These are phyloP conservation scores for Vitellaria paradoxa DNA, from an alignment of 179 eudicot genomes.

Conservation along the genomic window DNA sequence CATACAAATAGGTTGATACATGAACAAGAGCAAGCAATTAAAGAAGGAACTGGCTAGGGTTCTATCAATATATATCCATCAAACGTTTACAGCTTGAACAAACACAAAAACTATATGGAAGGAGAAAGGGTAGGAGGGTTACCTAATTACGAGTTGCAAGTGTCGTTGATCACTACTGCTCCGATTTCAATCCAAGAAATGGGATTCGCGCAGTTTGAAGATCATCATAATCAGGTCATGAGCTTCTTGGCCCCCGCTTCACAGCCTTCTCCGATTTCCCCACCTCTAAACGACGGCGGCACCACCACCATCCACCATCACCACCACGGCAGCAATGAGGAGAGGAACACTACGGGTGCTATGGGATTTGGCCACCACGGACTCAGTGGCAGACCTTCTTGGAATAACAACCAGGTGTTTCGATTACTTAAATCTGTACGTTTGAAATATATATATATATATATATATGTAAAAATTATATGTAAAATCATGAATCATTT, in stretches of 20 bases:
- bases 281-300: background rate
- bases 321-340: background rate
- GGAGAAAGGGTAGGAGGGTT: slow-evolving; percentile 1
- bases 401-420: slow-evolving; percentile 3
- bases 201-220: slow-evolving; percentile 4
- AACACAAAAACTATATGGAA: slow-evolving; percentile 2
- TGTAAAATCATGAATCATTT: background rate
- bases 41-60: background rate
- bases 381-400: background rate
- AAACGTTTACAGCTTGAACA: background rate
- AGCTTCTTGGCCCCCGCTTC: slow-evolving; percentile 12
- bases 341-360: too few species aligned
- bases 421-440: background rate
- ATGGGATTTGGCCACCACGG: background rate
- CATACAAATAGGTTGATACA: background rate
- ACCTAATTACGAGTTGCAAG: slow-evolving; percentile 5
- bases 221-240: slow-evolving; percentile 2
- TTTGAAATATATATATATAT: background rate
- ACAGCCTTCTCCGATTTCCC: background rate
- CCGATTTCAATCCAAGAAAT: background rate
- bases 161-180: background rate
- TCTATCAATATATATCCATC: background rate
- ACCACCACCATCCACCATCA: background rate
- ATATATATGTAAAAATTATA: too few species aligned
- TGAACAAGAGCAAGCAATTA: background rate